Percentiles rank a stretch among this genome's conserved stretches.
Conservation (phyloP, 345 rosid species). For the Eutrema japonicum region DNA sequence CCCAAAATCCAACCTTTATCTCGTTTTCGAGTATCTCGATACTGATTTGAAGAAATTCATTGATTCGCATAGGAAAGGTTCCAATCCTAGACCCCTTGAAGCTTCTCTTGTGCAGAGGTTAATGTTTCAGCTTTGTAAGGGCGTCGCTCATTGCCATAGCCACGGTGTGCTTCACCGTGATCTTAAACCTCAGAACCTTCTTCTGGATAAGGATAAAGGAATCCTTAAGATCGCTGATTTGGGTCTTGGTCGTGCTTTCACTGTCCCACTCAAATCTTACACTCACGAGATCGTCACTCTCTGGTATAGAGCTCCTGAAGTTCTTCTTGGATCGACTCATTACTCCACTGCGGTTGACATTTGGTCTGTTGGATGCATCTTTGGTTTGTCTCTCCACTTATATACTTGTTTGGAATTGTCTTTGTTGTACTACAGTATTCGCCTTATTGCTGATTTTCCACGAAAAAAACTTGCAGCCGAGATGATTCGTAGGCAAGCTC, state of each 20-base stretch:
- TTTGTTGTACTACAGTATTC: not conserved
- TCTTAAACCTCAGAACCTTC: conserved; percentile 91
- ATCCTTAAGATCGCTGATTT: conserved; percentile 98
- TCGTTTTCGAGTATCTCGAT: conserved; percentile 92
- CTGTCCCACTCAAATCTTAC: conserved; percentile 89
- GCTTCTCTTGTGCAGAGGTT: conserved; percentile 55
- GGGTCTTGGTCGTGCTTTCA: conserved; percentile 94
- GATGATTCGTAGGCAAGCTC: conserved; percentile 85
- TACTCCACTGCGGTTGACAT: conserved; percentile 94
- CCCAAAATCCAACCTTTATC: conserved; percentile 43
- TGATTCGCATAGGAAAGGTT: conserved; percentile 29
- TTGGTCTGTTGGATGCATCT: conserved; percentile 99
- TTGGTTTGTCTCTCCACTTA: conserved; percentile 40
- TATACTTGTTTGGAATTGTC: not conserved
- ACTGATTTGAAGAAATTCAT: conserved; percentile 91
- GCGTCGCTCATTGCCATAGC: conserved; percentile 94
- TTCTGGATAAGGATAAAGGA: conserved; percentile 80
- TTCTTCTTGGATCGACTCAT: conserved; percentile 89
- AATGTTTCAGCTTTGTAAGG: conserved; percentile 86
- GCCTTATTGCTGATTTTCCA: not conserved
- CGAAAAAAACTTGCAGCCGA: conserved; percentile 51
- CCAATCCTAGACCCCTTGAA: conserved; percentile 32
- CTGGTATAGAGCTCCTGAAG: conserved; percentile 98
- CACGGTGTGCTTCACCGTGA: conserved; percentile 98
- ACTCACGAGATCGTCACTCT: conserved; percentile 98